phyloP scores from a whole-genome alignment of 306 rosid species.

The Medicago arabica region DNA sequence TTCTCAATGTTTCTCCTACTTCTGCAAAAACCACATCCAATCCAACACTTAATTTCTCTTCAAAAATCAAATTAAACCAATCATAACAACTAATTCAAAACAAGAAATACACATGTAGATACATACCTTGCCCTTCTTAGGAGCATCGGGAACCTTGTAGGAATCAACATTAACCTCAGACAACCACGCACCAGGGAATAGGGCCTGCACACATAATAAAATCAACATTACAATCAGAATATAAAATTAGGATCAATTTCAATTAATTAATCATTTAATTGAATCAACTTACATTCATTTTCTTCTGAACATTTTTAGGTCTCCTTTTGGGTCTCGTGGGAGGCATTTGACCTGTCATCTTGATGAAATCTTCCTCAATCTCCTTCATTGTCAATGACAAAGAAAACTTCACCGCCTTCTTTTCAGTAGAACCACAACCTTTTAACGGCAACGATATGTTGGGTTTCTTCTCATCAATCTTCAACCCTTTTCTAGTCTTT shows the following conservation, averaged over 20 bases:
- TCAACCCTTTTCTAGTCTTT: slow-evolving; percentile 47
- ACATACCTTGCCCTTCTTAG: slow-evolving; percentile 70
- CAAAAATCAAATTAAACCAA: slow-evolving; percentile 16
- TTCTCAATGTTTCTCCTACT: slow-evolving; percentile 46
- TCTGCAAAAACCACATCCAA: slow-evolving; percentile 46
- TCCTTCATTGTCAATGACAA: slow-evolving; percentile 68
- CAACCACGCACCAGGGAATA: slow-evolving; percentile 81
- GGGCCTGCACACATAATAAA: slow-evolving; percentile 42
- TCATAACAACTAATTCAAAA: background rate
- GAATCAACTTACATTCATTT: slow-evolving; percentile 67
- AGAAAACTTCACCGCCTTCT: slow-evolving; percentile 50
- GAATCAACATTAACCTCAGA: slow-evolving; percentile 68
- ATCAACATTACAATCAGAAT: background rate
- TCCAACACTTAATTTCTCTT: slow-evolving; percentile 8
- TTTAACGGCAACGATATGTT: no score
- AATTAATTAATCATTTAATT: background rate
- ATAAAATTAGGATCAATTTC: background rate
- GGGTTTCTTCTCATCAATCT: slow-evolving; percentile 62
- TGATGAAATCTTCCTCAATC: slow-evolving; percentile 85
- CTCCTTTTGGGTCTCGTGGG: slow-evolving; percentile 80
- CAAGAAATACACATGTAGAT: background rate
- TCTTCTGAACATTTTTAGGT: slow-evolving; percentile 64
- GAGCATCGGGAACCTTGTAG: slow-evolving; percentile 63
- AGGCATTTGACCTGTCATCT: slow-evolving; percentile 66
- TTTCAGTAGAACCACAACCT: slow-evolving; percentile 33